Percentiles rank a stretch among this genome's conserved stretches.
Conservation (phyloP, 257 asterid genomes). For the Solanum bulbocastanum region DNA sequence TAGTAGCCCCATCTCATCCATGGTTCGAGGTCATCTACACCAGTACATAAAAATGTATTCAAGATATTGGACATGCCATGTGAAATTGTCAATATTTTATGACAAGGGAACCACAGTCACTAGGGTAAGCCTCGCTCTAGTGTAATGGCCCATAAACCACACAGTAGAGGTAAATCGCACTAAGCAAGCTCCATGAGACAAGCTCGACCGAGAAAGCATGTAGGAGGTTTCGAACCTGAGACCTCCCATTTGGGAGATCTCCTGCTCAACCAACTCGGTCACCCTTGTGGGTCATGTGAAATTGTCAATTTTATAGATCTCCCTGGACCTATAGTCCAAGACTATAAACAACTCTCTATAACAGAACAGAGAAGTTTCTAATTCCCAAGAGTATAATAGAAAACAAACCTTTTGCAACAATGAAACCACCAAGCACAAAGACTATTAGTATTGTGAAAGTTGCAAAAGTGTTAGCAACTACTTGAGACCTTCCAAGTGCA, state of each 20-base stretch:
- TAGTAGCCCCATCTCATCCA: constrained; percentile 28
- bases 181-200: background rate
- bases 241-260: background rate
- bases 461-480: constrained; percentile 73
- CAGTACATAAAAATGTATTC: background rate
- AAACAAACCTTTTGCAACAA: constrained; percentile 68
- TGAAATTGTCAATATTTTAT: background rate
- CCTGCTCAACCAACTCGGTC: background rate
- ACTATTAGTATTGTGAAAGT: constrained; percentile 79
- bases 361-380: background rate
- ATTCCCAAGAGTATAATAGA: background rate
- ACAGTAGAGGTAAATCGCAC: background rate
- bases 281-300: background rate
- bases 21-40: constrained; percentile 21
- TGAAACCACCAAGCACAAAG: constrained; percentile 89
- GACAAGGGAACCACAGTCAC: background rate
- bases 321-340: background rate
- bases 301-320: background rate
- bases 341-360: background rate
- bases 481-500: constrained; percentile 76
- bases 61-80: background rate
- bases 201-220: background rate
- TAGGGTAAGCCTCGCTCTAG: background rate
- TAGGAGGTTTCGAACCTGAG: background rate
- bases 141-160: background rate